Base-by-base conservation (phyloP, 2,329 filamentous ascomycete species). In the Aspergillus udagawae region DNA sequence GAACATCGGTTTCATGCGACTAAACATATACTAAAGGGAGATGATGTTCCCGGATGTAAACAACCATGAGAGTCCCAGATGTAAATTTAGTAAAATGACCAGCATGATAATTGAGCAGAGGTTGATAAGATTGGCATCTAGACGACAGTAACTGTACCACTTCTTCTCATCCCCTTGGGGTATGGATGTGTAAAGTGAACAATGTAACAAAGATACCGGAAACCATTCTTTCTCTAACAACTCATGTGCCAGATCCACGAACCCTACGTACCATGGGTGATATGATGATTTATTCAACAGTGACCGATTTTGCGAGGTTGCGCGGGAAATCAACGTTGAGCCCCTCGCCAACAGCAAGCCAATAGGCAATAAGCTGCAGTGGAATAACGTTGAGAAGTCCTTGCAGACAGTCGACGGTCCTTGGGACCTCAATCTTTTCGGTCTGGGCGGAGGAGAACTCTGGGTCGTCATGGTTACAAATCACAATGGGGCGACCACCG, bases 261-360 rank as follows among this genome's bases (percentile, higher is more conserved):
- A 21, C 17, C 5, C 25, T 20, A 52, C 12, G 17, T 27, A 23
- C 28, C 49, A 49, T 51, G 28, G 21, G 20, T 17, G 35, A 25
- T 10, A 52, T 51, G 21, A 17, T 29, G 49, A 21, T 44, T 44
- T 93, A 99, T 86, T 99, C 94, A 67, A 99, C 94, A 63, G 94
- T 99, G 64, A 99, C 94, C 63, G 92, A 96, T 86, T 99, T 99
- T 76, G 94, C 94, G 80, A 99, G 80, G 82, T 99, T 99, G 72
- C 94, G 89, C 57, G 94, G 94, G 86, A 97, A 97, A 75, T 99
- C 94, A 59, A 99, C 94, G 75, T 99, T 97, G 65, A 97, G 82
- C 53, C 92, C 93, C 81, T 96, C 94, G 65, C 89, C 89, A 69
- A 99, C 93, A 54, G 94, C 94, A 64, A 99, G 86, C 93, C 94